phyloP scores from a whole-genome alignment of 2,329 filamentous ascomycete species.

The Phyllosticta capitalensis region DNA sequence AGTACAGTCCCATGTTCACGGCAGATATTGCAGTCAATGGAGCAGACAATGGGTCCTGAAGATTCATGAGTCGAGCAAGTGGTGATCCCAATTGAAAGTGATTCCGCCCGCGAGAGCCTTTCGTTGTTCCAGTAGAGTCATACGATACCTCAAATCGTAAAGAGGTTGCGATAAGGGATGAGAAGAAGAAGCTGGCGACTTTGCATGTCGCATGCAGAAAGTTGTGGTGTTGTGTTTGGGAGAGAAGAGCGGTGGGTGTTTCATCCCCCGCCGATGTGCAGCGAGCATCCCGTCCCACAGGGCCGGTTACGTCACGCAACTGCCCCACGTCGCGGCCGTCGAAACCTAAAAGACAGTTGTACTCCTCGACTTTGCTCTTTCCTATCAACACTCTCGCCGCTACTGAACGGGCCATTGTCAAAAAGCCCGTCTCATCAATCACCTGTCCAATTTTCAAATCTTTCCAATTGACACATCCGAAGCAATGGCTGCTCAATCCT shows the following conservation, averaged over 20 bases:
- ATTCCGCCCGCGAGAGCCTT: too few species aligned
- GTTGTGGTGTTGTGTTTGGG: background rate
- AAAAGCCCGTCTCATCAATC: background rate
- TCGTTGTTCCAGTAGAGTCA: too few species aligned
- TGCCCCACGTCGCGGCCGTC: background rate
- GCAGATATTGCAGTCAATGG: too few species aligned
- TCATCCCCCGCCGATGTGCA: background rate
- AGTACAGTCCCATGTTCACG: too few species aligned
- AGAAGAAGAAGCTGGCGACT: background rate
- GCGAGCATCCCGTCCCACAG: background rate
- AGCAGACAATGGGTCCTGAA: too few species aligned
- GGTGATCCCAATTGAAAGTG: too few species aligned
- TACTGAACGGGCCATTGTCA: background rate
- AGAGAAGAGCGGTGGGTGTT: background rate
- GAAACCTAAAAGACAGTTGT: background rate
- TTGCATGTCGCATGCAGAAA: background rate
- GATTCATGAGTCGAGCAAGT: too few species aligned
- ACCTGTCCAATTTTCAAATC: background rate
- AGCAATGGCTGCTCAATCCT: constrained; percentile 20
- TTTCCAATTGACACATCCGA: background rate
- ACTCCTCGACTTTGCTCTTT: background rate
- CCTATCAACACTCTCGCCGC: background rate
- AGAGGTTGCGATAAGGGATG: too few species aligned
- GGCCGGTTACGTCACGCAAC: background rate
- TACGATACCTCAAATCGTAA: too few species aligned